phyloP scores from a whole-genome alignment of 2,329 filamentous ascomycete genomes.

The Pseudocercospora fijiensis region DNA sequence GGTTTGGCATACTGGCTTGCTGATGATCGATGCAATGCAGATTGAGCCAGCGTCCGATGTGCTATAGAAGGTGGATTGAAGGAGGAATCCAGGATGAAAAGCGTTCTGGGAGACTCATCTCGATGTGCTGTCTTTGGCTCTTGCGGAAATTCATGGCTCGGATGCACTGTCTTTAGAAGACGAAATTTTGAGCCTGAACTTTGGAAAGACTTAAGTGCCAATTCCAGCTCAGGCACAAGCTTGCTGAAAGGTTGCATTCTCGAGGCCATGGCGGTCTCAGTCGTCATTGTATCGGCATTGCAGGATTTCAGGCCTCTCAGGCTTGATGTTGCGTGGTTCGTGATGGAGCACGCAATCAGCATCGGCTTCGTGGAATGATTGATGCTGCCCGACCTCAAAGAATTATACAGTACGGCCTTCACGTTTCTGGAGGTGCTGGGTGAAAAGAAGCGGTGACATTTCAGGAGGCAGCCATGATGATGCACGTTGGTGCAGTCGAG shows the following conservation, averaged over 20 bases:
- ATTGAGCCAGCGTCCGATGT: conserved; percentile 56
- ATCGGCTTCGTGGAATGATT: background rate
- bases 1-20: conserved; percentile 40
- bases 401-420: too few relatives aligned
- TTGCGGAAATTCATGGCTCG: conserved; percentile 17
- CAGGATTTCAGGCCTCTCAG: background rate
- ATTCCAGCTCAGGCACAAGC: conserved; percentile 36
- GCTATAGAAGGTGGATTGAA: conserved; percentile 65
- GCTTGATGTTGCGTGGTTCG: background rate
- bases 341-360: background rate
- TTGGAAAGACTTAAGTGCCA: conserved; percentile 47
- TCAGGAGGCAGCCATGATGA: too few relatives aligned
- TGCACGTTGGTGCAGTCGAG: background rate
- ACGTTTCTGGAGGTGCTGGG: too few relatives aligned
- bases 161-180: conserved; percentile 38
- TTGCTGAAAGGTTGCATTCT: conserved; percentile 18
- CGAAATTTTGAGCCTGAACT: conserved; percentile 40
- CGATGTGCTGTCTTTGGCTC: conserved; percentile 18
- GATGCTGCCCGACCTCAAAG: too few relatives aligned
- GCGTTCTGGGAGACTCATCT: conserved; percentile 41
- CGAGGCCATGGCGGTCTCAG: conserved; percentile 14
- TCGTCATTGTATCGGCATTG: background rate
- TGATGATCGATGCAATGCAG: conserved; percentile 48
- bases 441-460: too few relatives aligned
- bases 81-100: conserved; percentile 65